Evolutionary conservation across 495 filamentous ascomycete species (phyloP), one percentile per base, ranked within the genome.

Genomic region (Aspergillus nidulans): DNA sequence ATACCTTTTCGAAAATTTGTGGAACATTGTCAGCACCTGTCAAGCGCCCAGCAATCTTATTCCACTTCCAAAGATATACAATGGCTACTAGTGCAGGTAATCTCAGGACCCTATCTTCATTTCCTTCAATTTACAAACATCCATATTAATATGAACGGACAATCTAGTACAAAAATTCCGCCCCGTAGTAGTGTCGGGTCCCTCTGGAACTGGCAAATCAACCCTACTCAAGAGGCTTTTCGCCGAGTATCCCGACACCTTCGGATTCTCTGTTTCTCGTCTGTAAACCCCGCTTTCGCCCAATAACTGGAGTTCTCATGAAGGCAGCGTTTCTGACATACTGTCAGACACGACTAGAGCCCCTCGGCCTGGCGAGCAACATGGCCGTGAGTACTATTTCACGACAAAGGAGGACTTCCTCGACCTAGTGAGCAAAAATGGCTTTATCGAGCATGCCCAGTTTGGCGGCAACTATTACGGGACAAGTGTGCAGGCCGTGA

Each of bases 401-500:
- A 80, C 84, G 1, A 81, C 78, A 4, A 82, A 78, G 61, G 85
- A 87, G 9, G 76, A 74, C 1, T 97, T 97, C 64, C 65, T 84
- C 46, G 72, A 81, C 13, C 73, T 96, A 26, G 81, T 91, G 44
- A 78, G 72, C 10, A 68, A 85, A 46, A 80, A 83, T 44, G 88
- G 84, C 1, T 96, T 97, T 73, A 85, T 97, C 52, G 94, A 97
- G 72, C 81, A 90, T 70, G 91, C 92, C 26, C 77, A 85, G 59
- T 96, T 96, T 69, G 84, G 89, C n/a, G 84, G 83, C 16, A 96
- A 96, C 71, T 72, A 80, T 69, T 97, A 96, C 70, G 92, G 92
- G 19, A 97, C 92, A 6, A 87, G 82, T 58, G 80, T 88, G 47
- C 74, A 79, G 59, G 89, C 89, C 4, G 86, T 97, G 55, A 81